A percentile compares a stretch with the other conserved stretches of the same genome.
These are phyloP conservation scores for Aquanectria penicillioides DNA, from an alignment of 2,329 filamentous ascomycete species.

Conservation along the genomic window DNA sequence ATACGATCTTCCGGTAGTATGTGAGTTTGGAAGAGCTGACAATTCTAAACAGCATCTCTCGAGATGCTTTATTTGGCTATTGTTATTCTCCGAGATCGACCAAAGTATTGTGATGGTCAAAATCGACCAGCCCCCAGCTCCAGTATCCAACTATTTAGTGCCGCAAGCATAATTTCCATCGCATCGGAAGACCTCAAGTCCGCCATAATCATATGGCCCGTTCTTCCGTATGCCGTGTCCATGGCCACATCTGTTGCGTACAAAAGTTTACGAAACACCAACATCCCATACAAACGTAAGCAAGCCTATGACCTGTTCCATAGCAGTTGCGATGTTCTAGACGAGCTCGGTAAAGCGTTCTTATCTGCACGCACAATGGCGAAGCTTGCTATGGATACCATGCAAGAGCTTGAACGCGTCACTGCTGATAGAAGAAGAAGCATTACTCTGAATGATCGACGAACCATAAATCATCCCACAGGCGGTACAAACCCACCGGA, in stretches of 20 bases:
- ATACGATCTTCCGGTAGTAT: too few species aligned
- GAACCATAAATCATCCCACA: too few species aligned
- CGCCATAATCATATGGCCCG: neutral
- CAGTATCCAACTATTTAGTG: neutral
- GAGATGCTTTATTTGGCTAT: constrained; percentile 6
- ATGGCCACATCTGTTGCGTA: constrained; percentile 11
- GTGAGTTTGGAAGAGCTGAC: too few species aligned
- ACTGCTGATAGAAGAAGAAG: neutral
- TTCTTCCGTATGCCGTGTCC: constrained; percentile 9
- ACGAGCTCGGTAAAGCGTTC: neutral
- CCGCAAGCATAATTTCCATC: neutral
- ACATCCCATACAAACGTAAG: constrained; percentile 6
- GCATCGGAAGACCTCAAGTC: constrained; percentile 7
- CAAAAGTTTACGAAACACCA: constrained; percentile 12
- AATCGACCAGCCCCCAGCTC: neutral
- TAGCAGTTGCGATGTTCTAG: constrained; percentile 2
- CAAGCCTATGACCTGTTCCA: constrained; percentile 4
- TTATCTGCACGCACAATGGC: constrained; percentile 8
- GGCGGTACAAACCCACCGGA: too few species aligned
- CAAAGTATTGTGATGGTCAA: neutral
- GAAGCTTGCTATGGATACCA: neutral
- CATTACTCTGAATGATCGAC: neutral
- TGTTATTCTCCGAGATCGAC: constrained; percentile 4
- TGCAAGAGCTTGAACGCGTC: constrained; percentile 7
- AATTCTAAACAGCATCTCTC: neutral